Evolutionary conservation across 106 monocot species (phyloP).

Genomic region (Platanthera zijinensis): DNA sequence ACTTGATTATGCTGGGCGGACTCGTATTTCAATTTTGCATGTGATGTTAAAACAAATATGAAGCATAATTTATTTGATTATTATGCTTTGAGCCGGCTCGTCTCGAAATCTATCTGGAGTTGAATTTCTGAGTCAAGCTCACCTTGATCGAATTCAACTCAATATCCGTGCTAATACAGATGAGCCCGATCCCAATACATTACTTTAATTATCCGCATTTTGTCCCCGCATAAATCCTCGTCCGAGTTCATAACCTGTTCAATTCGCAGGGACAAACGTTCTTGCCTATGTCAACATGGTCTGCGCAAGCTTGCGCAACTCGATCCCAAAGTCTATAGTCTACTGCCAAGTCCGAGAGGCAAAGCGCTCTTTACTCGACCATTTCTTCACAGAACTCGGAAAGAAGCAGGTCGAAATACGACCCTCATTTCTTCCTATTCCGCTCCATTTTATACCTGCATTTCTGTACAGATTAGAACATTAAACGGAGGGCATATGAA

Average conservation of each 20-base stretch:
- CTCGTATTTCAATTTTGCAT: too few relatives aligned
- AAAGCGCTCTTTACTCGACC: slow-evolving; percentile 47
- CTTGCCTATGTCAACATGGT: slow-evolving; percentile 45
- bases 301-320: slow-evolving; percentile 39
- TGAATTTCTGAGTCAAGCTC: too few relatives aligned
- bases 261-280: slow-evolving; percentile 23
- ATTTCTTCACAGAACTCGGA: slow-evolving; percentile 57
- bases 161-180: not conserved
- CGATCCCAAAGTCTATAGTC: slow-evolving; percentile 59
- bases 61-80: too few relatives aligned
- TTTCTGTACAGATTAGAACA: not conserved
- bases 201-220: not conserved
- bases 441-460: not conserved
- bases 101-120: too few relatives aligned
- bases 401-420: slow-evolving; percentile 37
- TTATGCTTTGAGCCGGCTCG: too few relatives aligned
- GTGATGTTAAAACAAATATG: too few relatives aligned
- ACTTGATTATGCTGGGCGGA: too few relatives aligned
- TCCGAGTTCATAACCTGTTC: not conserved
- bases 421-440: not conserved
- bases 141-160: too few relatives aligned
- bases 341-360: slow-evolving; percentile 73
- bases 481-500: too few relatives aligned
- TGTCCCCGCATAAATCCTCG: too few relatives aligned
- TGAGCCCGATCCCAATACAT: not conserved